Conservation (phyloP, 2,329 filamentous ascomycete genomes). For the Massarina eburnea region DNA sequence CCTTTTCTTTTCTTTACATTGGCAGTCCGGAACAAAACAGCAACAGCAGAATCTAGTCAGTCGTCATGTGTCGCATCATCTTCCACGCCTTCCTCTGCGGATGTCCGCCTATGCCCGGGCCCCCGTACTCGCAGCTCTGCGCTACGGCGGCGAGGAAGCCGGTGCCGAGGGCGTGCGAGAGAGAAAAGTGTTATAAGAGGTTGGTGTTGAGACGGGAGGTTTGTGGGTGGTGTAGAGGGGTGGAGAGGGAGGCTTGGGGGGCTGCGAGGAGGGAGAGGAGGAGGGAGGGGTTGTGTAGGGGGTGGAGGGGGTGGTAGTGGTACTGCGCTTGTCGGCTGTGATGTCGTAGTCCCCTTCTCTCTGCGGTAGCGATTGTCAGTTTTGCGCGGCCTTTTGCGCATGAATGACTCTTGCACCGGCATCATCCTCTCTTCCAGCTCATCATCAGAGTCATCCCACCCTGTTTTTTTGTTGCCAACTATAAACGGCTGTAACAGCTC, state of each 20-base stretch:
- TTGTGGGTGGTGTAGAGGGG: conserved; percentile 28
- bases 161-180: conserved; percentile 17
- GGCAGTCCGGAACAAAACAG: too few species aligned
- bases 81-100: conserved; percentile 22
- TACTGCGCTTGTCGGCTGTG: not conserved
- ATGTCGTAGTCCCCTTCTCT: not conserved
- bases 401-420: not conserved
- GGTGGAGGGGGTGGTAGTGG: conserved; percentile 8
- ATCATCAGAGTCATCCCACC: not conserved
- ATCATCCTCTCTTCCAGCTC: not conserved
- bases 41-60: too few species aligned
- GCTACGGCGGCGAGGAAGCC: not conserved
- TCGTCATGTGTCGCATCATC: conserved; percentile 32
- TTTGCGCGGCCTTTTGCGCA: not conserved
- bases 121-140: conserved; percentile 23
- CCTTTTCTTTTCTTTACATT: too few species aligned
- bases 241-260: conserved; percentile 8
- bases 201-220: not conserved
- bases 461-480: not conserved
- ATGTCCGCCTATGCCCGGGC: conserved; percentile 23
- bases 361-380: not conserved
- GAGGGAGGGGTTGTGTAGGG: conserved; percentile 11
- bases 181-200: conserved; percentile 7
- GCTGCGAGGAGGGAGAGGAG: conserved; percentile 11
- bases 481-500: not conserved